Evolutionary conservation across 2,329 filamentous ascomycete species (phyloP).

Genomic region (Arthrobotrys megalospora): DNA sequence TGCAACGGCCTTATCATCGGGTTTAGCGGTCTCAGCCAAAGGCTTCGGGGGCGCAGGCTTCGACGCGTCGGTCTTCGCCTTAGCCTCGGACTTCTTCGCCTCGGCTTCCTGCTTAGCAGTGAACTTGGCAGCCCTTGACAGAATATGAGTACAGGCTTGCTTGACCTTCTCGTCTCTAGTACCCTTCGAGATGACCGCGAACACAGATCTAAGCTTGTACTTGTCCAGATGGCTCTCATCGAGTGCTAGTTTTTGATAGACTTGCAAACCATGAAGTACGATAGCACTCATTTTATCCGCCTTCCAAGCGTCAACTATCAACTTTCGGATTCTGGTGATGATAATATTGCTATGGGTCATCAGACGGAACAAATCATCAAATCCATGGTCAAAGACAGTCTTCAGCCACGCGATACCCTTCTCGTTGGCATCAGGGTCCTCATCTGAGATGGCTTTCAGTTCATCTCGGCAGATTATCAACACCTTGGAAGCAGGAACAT

Average conservation of each 20-base stretch:
- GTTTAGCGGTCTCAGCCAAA: constrained; percentile 26
- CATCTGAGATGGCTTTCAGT: constrained; percentile 47
- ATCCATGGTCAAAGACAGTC: constrained; percentile 56
- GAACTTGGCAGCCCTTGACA: constrained; percentile 41
- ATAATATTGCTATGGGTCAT: constrained; percentile 41
- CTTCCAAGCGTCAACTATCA: constrained; percentile 57
- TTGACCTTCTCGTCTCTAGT: constrained; percentile 56
- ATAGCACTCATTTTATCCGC: constrained; percentile 55
- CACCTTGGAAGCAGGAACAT: constrained; percentile 30
- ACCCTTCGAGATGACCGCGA: constrained; percentile 44
- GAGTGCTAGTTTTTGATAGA: constrained; percentile 52
- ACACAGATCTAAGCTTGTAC: constrained; percentile 49
- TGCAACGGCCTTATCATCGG: constrained; percentile 28
- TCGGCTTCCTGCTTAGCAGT: constrained; percentile 53
- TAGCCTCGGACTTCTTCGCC: constrained; percentile 37
- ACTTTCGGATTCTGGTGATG: constrained; percentile 49
- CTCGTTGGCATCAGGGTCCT: constrained; percentile 51
- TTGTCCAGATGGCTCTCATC: constrained; percentile 48
- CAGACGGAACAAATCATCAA: constrained; percentile 46
- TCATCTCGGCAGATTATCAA: constrained; percentile 38
- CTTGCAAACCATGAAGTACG: constrained; percentile 53
- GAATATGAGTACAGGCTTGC: constrained; percentile 51
- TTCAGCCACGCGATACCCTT: constrained; percentile 55
- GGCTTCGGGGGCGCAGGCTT: constrained; percentile 32
- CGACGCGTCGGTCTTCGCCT: constrained; percentile 32